A percentile compares a stretch with the other conserved stretches of the same genome.
These are phyloP conservation scores for Pythium chondricola DNA, from an alignment of 352 stramenopile species.

Conservation along the genomic window DNA sequence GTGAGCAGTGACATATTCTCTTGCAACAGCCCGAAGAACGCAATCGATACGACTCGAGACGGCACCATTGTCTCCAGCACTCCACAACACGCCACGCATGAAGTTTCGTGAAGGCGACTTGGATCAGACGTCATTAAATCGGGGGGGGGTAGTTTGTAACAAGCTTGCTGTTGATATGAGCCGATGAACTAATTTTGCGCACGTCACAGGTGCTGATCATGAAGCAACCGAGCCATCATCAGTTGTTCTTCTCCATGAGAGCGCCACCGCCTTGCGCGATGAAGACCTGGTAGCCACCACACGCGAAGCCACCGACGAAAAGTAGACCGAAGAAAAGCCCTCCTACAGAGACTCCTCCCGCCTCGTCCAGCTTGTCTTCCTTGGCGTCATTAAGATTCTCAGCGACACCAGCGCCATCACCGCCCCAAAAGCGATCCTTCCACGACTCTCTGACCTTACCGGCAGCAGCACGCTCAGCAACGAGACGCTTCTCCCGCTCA, in stretches of 20 bases:
- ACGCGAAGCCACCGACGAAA: constrained; percentile 36
- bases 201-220: no score
- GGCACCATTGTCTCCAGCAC: constrained; percentile 18
- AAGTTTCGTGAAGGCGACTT: no score
- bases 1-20: constrained; percentile 71
- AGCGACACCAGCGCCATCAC: neutral
- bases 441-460: constrained; percentile 37
- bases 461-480: constrained; percentile 17
- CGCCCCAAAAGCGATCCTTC: constrained; percentile 55
- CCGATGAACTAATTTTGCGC: no score
- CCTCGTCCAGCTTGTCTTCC: neutral
- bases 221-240: no score
- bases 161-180: no score
- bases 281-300: constrained; percentile 39
- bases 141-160: no score
- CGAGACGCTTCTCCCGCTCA: constrained; percentile 23
- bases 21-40: constrained; percentile 61
- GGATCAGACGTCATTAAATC: no score
- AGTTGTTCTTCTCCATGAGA: constrained; percentile 29
- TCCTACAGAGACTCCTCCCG: neutral
- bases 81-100: no score
- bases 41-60: constrained; percentile 52
- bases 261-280: constrained; percentile 4
- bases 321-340: constrained; percentile 29
- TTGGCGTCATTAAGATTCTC: constrained; percentile 13